Percentiles rank a stretch among this genome's conserved stretches.
These are phyloP conservation scores for Hebeloma cylindrosporum DNA, from an alignment of 768 basidiomycete species.

Conservation along the genomic window DNA sequence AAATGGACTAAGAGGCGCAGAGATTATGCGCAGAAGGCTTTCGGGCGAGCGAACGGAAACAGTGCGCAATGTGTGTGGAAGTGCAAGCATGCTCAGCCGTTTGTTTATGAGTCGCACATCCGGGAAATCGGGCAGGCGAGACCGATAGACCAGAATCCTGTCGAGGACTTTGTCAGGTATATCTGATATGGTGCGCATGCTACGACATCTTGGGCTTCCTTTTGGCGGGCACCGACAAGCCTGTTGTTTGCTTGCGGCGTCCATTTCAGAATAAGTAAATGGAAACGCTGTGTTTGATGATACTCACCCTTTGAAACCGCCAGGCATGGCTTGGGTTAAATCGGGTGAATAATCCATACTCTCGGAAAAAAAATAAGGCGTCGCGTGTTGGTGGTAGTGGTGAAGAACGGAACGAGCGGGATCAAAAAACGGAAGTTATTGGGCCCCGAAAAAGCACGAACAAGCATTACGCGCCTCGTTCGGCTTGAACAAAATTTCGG, in stretches of 20 bases:
- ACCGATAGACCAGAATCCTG: conserved; percentile 10
- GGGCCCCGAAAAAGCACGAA: background rate
- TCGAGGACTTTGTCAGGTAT: conserved; percentile 13
- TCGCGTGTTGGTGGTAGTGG: too few species aligned
- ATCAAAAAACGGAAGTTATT: background rate
- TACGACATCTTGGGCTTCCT: background rate
- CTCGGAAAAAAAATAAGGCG: too few species aligned
- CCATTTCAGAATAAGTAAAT: too few species aligned
- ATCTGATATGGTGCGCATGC: conserved; percentile 3
- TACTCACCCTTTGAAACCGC: too few species aligned
- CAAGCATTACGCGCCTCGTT: too few species aligned
- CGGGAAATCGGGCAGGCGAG: background rate
- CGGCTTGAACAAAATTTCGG: conserved; percentile 21
- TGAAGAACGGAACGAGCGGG: too few species aligned
- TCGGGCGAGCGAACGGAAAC: conserved; percentile 15
- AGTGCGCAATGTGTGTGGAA: conserved; percentile 15
- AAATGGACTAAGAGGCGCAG: conserved; percentile 17
- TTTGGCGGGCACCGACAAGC: background rate
- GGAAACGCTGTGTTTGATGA: too few species aligned
- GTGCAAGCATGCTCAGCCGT: conserved; percentile 15
- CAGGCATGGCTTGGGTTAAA: too few species aligned
- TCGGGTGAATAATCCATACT: too few species aligned
- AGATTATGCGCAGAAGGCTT: conserved; percentile 9
- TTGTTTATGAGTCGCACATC: conserved; percentile 19
- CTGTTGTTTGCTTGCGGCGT: background rate